A percentile compares a stretch with the other conserved stretches of the same genome.
Conservation (phyloP, 1,284 basidiomycete species). For the Ceratorhiza oryzae-sativae region DNA sequence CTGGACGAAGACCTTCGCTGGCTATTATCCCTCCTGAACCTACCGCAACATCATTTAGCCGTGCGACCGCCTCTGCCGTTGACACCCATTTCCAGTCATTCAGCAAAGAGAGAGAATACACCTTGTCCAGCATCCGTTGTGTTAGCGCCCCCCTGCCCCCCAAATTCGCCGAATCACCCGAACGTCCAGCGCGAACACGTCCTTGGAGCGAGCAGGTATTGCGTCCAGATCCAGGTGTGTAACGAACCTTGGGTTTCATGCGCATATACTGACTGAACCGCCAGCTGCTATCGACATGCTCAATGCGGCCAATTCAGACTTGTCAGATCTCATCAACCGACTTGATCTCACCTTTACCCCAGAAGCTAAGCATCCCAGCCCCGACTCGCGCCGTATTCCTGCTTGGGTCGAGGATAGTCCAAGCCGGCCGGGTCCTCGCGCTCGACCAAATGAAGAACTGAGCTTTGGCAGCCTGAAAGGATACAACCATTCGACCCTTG, state of each 20-base stretch:
- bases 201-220: conserved; percentile 66
- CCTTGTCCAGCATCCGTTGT: conserved; percentile 2
- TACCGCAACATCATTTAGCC: neutral
- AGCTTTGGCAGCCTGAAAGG: conserved; percentile 16
- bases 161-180: neutral
- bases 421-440: conserved; percentile 10
- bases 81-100: conserved; percentile 1
- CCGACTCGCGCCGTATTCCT: neutral
- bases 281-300: conserved; percentile 68
- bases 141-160: conserved; percentile 18
- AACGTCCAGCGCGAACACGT: conserved; percentile 19
- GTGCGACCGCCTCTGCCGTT: neutral
- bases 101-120: conserved; percentile 9
- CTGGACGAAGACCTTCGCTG: neutral
- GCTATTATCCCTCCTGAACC: neutral
- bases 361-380: conserved; percentile 35
- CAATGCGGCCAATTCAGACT: conserved; percentile 76
- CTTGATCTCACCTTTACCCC: conserved; percentile 68
- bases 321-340: conserved; percentile 74
- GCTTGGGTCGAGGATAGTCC: conserved; percentile 33
- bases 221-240: conserved; percentile 56
- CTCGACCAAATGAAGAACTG: neutral
- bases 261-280: conserved; percentile 38
- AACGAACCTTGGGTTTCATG: neutral
- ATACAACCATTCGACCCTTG: conserved; percentile 1